Percentiles rank a stretch among this genome's conserved stretches.
phyloP scores from a whole-genome alignment of 2,329 filamentous ascomycete genomes.

The Lachnellula cervina region DNA sequence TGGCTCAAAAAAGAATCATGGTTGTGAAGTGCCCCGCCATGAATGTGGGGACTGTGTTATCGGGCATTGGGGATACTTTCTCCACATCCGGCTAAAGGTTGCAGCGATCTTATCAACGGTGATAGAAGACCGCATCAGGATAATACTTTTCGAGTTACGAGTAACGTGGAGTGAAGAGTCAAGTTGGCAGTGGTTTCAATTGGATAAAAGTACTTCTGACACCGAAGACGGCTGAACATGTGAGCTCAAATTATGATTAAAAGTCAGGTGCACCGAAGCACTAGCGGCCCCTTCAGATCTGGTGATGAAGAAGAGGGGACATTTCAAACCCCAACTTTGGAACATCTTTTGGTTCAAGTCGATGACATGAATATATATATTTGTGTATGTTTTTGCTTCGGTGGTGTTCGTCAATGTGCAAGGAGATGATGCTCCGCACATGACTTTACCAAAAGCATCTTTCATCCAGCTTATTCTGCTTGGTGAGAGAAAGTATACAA shows the following conservation, averaged over 20 bases:
- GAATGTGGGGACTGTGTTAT: constrained; percentile 16
- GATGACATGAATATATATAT: neutral
- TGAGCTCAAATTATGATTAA: neutral
- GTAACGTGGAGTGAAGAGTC: neutral
- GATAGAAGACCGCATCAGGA: constrained; percentile 20
- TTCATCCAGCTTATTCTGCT: neutral
- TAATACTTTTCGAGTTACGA: neutral
- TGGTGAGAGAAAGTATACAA: constrained; percentile 9
- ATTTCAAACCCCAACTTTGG: neutral
- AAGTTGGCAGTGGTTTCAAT: neutral
- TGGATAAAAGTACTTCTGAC: neutral
- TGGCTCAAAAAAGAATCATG: constrained; percentile 3
- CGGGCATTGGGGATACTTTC: constrained; percentile 22
- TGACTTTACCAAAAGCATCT: constrained; percentile 3
- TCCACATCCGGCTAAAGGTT: constrained; percentile 23
- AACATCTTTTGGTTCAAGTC: neutral
- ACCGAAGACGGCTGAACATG: no score
- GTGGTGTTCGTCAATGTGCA: neutral
- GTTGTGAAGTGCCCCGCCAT: constrained; percentile 16
- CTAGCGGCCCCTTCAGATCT: no score
- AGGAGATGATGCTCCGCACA: neutral
- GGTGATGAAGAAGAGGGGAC: neutral
- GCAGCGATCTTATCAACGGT: constrained; percentile 7
- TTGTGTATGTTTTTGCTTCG: neutral
- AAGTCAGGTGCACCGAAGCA: neutral